A percentile compares a stretch with the other conserved stretches of the same genome.
Evolutionary conservation across 2,329 filamentous ascomycete genomes (phyloP).

Genomic region (Penicillium sp.): DNA sequence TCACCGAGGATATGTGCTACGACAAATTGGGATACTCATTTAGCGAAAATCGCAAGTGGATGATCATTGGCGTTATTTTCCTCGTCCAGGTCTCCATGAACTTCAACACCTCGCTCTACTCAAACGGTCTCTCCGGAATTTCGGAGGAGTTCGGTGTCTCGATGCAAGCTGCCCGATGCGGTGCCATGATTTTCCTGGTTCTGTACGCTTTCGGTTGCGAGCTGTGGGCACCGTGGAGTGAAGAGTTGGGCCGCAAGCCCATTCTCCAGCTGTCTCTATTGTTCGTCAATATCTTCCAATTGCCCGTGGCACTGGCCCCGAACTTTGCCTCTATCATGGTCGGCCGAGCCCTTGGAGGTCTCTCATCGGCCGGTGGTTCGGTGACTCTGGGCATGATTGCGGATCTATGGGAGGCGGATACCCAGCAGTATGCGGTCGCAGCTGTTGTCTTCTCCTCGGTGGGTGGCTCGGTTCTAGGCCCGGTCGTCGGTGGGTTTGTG

Average conservation of each 20-base stretch:
- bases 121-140: conserved; percentile 66
- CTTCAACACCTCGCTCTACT: conserved; percentile 74
- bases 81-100: conserved; percentile 75
- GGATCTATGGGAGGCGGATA: conserved; percentile 69
- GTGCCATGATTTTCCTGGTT: conserved; percentile 76
- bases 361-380: conserved; percentile 70
- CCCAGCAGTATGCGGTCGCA: conserved; percentile 72
- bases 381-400: conserved; percentile 75
- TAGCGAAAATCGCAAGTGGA: conserved; percentile 66
- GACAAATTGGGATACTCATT: conserved; percentile 65
- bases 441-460: conserved; percentile 79
- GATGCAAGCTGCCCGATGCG: conserved; percentile 66
- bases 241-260: conserved; percentile 76
- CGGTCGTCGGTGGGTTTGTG: conserved; percentile 75
- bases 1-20: conserved; percentile 62
- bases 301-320: conserved; percentile 69
- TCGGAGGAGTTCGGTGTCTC: conserved; percentile 67
- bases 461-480: conserved; percentile 72
- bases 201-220: conserved; percentile 84
- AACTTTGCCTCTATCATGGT: conserved; percentile 71
- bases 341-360: conserved; percentile 67
- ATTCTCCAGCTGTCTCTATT: conserved; percentile 71
- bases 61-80: conserved; percentile 70
- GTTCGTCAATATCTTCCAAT: conserved; percentile 74
- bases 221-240: conserved; percentile 83